These are phyloP conservation scores for Microbotryum lychnidis-dioicae DNA, from an alignment of 1,284 basidiomycete species.

Conservation along the genomic window DNA sequence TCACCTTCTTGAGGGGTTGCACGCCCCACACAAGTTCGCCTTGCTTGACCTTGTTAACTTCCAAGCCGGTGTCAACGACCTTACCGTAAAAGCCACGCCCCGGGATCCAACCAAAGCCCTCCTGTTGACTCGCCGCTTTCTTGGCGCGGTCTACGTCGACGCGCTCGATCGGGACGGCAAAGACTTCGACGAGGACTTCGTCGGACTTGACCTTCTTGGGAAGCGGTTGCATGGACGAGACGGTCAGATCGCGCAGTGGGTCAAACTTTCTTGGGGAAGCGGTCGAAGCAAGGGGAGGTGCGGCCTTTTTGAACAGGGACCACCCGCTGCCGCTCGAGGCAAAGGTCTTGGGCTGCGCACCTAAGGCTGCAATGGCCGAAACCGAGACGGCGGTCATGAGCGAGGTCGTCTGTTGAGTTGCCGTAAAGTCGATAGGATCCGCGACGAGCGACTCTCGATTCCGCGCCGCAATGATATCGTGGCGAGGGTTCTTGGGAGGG, in stretches of 20 bases:
- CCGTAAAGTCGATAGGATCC: too few relatives aligned
- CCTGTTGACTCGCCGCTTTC: conserved; percentile 17
- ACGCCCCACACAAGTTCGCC: conserved; percentile 44
- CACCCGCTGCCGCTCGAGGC: not conserved
- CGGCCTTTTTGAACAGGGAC: not conserved
- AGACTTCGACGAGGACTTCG: conserved; percentile 41
- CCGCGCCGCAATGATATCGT: not conserved
- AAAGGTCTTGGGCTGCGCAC: not conserved
- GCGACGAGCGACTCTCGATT: too few relatives aligned
- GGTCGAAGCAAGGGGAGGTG: not conserved
- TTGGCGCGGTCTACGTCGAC: conserved; percentile 38
- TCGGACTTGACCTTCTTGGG: conserved; percentile 40
- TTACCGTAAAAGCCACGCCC: conserved; percentile 43
- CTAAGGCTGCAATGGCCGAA: not conserved
- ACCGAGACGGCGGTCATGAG: not conserved
- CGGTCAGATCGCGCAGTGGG: conserved; percentile 16
- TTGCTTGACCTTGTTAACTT: conserved; percentile 33
- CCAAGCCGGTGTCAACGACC: conserved; percentile 40
- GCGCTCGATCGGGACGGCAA: conserved; percentile 41
- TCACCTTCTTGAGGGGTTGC: conserved; percentile 38
- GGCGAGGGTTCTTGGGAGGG: not conserved
- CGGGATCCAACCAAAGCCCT: conserved; percentile 40
- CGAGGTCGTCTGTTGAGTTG: too few relatives aligned
- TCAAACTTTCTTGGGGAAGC: conserved; percentile 4
- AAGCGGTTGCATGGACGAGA: conserved; percentile 11